A percentile compares a stretch with the other conserved stretches of the same genome.
Evolutionary conservation across 352 stramenopile species (phyloP).

Genomic region (Phytophthora niederhauseri): DNA sequence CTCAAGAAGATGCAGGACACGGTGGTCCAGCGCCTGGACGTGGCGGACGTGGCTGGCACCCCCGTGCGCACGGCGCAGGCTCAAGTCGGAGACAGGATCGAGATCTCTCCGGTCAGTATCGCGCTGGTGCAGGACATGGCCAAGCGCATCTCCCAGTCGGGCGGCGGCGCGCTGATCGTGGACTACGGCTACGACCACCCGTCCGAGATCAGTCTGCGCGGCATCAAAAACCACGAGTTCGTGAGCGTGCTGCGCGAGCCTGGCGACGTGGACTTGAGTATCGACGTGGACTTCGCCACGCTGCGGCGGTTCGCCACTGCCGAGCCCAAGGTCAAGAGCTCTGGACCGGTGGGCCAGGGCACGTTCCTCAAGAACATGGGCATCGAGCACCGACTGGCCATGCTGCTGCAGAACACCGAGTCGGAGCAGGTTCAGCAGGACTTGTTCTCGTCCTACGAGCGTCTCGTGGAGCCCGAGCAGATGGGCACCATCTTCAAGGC

Average conservation of each 20-base stretch:
- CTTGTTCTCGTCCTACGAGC: slow-evolving; percentile 92
- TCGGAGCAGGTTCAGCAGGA: slow-evolving; percentile 84
- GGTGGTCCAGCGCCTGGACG: slow-evolving; percentile 53
- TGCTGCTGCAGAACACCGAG: slow-evolving; percentile 88
- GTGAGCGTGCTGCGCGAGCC: slow-evolving; percentile 93
- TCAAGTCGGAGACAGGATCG: slow-evolving; percentile 88
- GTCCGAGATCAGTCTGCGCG: slow-evolving; percentile 90
- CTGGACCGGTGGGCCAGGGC: slow-evolving; percentile 92
- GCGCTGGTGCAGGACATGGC: slow-evolving; percentile 93
- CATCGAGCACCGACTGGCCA: slow-evolving; percentile 92
- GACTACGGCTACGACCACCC: slow-evolving; percentile 96
- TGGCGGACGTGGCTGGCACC: slow-evolving; percentile 42
- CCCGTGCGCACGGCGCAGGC: slow-evolving; percentile 59
- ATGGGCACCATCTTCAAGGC: slow-evolving; percentile 97
- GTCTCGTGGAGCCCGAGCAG: slow-evolving; percentile 91
- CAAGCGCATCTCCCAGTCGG: slow-evolving; percentile 80
- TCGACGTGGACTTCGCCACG: slow-evolving; percentile 90
- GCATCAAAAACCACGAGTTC: slow-evolving; percentile 95
- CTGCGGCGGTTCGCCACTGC: slow-evolving; percentile 69
- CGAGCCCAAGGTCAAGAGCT: slow-evolving; percentile 69
- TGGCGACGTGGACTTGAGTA: slow-evolving; percentile 93
- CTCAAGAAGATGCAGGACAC: slow-evolving; percentile 33
- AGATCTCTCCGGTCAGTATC: slow-evolving; percentile 94
- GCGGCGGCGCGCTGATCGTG: slow-evolving; percentile 92
- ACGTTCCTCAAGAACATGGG: slow-evolving; percentile 96